These are phyloP conservation scores for Venturia aucupariae DNA, from an alignment of 2,329 filamentous ascomycete species.

Conservation along the genomic window DNA sequence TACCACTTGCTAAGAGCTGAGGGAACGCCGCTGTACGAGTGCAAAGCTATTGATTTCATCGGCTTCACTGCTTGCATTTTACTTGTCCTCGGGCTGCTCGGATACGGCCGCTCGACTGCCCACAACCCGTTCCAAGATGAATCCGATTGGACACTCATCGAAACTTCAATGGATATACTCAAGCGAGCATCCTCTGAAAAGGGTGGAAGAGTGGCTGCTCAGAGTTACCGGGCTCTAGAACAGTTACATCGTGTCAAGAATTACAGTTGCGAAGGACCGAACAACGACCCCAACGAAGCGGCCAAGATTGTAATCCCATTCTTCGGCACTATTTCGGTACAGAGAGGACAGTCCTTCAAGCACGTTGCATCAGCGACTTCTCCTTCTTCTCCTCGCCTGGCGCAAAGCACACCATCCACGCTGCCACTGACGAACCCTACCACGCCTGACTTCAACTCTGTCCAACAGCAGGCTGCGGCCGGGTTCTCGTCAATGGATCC, in stretches of 20 bases:
- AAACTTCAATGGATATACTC: constrained; percentile 34
- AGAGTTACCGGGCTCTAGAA: constrained; percentile 30
- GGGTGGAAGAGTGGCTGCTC: constrained; percentile 32
- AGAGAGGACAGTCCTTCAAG: constrained; percentile 21
- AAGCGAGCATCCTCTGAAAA: constrained; percentile 31
- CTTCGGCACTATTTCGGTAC: constrained; percentile 33
- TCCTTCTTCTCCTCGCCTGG: background rate
- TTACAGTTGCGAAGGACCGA: constrained; percentile 4
- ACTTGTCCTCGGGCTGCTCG: constrained; percentile 34
- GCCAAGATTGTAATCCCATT: constrained; percentile 31
- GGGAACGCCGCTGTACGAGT: constrained; percentile 33
- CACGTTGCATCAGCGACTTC: constrained; percentile 9
- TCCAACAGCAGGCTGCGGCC: constrained; percentile 11
- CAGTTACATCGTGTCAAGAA: constrained; percentile 27
- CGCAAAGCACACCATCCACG: constrained; percentile 10
- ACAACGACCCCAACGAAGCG: constrained; percentile 12
- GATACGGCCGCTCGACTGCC: constrained; percentile 22
- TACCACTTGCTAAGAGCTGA: constrained; percentile 31
- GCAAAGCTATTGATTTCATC: constrained; percentile 39
- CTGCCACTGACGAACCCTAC: constrained; percentile 16
- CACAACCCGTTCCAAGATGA: constrained; percentile 16
- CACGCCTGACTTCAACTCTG: constrained; percentile 1
- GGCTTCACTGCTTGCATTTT: constrained; percentile 38
- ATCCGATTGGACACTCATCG: constrained; percentile 29
- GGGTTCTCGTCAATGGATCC: constrained; percentile 21